Evolutionary conservation across 306 rosid genomes (phyloP).

Genomic region (Glycyrrhiza uralensis): DNA sequence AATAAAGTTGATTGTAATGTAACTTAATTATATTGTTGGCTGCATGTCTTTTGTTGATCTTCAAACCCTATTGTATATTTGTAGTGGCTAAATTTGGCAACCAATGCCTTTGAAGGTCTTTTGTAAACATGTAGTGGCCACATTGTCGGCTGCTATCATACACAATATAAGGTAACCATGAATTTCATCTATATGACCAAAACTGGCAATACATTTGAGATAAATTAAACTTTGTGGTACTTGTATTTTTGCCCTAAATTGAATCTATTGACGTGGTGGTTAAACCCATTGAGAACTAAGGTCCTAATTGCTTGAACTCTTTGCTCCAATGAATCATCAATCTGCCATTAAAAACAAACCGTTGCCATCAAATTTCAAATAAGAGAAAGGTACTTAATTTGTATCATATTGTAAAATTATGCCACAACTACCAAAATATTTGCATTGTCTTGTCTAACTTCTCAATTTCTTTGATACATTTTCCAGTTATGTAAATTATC

Average conservation of each 20-base stretch:
- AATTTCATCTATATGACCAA: conserved; percentile 5
- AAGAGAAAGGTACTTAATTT: background rate
- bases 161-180: conserved; percentile 1
- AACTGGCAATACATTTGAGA: background rate
- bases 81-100: no score
- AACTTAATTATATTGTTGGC: no score
- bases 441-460: background rate
- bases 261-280: conserved; percentile 57
- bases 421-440: background rate
- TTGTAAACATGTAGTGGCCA: no score
- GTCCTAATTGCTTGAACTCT: conserved; percentile 75
- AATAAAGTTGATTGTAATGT: no score
- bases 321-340: conserved; percentile 68
- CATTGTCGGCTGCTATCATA: background rate
- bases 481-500: background rate
- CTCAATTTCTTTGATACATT: background rate
- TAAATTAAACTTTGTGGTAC: conserved; percentile 62
- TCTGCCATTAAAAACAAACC: conserved; percentile 36
- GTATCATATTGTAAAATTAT: background rate
- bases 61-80: no score
- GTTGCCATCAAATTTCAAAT: background rate
- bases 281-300: conserved; percentile 60
- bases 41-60: no score
- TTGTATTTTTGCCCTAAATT: conserved; percentile 85
- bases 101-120: no score